Conservation (phyloP, 306 rosid genomes). For the Begonia peltatifolia region DNA sequence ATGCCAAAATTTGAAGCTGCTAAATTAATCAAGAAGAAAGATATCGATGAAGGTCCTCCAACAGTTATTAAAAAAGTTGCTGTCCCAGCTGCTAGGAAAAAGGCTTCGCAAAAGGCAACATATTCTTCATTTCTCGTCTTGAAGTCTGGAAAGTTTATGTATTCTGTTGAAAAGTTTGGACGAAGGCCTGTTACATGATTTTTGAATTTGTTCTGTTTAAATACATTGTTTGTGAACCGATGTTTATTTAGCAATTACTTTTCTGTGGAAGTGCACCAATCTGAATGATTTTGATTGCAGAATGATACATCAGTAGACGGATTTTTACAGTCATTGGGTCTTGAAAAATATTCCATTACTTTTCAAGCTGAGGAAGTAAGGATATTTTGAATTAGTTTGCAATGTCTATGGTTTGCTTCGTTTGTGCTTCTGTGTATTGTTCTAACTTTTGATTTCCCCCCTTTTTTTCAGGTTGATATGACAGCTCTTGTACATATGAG, state of each 20-base stretch:
- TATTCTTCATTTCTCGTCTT: neutral
- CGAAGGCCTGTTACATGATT: neutral
- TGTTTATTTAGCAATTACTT: neutral
- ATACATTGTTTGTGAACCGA: neutral
- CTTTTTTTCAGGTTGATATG: slow-evolving; percentile 81
- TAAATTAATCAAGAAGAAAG: slow-evolving; percentile 38
- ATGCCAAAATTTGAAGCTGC: slow-evolving; percentile 35
- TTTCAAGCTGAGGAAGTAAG: slow-evolving; percentile 99
- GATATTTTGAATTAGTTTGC: neutral
- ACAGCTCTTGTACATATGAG: slow-evolving; percentile 91
- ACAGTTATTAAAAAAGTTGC: slow-evolving; percentile 29
- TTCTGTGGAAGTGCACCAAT: neutral
- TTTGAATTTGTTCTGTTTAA: neutral
- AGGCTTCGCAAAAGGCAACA: slow-evolving; percentile 48
- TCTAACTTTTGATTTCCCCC: neutral
- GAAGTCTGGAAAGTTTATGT: neutral
- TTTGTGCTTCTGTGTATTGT: neutral
- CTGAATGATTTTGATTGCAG: slow-evolving; percentile 34
- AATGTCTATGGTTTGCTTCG: neutral
- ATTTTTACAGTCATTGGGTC: slow-evolving; percentile 79
- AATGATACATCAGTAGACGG: slow-evolving; percentile 56
- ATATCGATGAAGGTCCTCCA: slow-evolving; percentile 28
- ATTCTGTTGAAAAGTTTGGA: neutral
- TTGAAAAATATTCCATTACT: slow-evolving; percentile 78
- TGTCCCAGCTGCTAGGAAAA: slow-evolving; percentile 40